Conservation (phyloP, 1,284 basidiomycete genomes). For the Chiua sp. region DNA sequence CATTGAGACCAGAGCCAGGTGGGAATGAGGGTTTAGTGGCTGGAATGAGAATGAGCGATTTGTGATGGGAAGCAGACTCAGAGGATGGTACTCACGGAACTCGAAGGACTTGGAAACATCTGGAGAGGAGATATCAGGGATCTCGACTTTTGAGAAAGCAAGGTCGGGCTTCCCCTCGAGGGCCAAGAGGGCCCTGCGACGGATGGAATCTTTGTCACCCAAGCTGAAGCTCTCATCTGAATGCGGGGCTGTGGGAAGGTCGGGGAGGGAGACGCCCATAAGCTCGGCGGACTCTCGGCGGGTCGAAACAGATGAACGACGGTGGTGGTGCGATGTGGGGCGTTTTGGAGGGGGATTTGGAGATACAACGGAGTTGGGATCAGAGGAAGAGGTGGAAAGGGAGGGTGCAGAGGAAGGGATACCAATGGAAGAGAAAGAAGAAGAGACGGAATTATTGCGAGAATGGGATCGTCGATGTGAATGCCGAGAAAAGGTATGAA, state of each 20-base stretch:
- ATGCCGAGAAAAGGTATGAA: slow-evolving; percentile 40
- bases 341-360: slow-evolving; percentile 55
- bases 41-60: slow-evolving; percentile 18
- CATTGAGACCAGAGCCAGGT: slow-evolving; percentile 45
- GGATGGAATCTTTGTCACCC: slow-evolving; percentile 77
- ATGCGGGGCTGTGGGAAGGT: slow-evolving; percentile 56
- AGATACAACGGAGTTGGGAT: slow-evolving; percentile 33
- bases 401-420: slow-evolving; percentile 46
- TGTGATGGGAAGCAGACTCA: slow-evolving; percentile 7
- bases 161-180: slow-evolving; percentile 77
- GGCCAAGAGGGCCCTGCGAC: slow-evolving; percentile 77
- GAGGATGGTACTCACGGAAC: slow-evolving; percentile 53
- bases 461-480: slow-evolving; percentile 74
- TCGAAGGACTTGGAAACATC: slow-evolving; percentile 63
- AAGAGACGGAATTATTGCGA: slow-evolving; percentile 56
- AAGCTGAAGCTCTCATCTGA: slow-evolving; percentile 70
- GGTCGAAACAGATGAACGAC: slow-evolving; percentile 84
- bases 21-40: slow-evolving; percentile 61
- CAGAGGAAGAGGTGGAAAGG: slow-evolving; percentile 33
- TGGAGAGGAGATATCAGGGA: slow-evolving; percentile 71
- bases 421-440: slow-evolving; percentile 38
- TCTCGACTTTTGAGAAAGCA: slow-evolving; percentile 75
- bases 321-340: slow-evolving; percentile 73
- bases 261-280: slow-evolving; percentile 77
- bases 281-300: slow-evolving; percentile 82